Conservation (phyloP, 257 asterid genomes). For the Jasminum sambac region DNA sequence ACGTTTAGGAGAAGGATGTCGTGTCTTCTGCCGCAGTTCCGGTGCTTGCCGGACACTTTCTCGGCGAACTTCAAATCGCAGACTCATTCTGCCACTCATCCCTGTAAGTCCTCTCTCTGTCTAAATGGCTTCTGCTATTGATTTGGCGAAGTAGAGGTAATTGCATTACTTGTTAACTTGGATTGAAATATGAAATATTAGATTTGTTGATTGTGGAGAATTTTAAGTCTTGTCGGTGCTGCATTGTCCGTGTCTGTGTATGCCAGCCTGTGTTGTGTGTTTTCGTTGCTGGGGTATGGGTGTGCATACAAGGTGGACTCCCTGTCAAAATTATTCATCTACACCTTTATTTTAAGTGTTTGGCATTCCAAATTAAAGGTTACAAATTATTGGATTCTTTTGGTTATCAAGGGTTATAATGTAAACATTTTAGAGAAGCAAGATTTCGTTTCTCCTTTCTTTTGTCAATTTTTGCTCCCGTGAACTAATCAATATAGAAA, state of each 20-base stretch:
- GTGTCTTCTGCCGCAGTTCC: constrained; percentile 91
- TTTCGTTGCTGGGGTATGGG: not conserved
- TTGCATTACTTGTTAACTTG: constrained; percentile 12
- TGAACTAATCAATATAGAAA: constrained; percentile 1
- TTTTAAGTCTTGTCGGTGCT: constrained; percentile 20
- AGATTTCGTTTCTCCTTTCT: not conserved
- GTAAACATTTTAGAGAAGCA: constrained; percentile 9
- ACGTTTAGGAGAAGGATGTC: constrained; percentile 57
- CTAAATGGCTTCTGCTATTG: too few species aligned
- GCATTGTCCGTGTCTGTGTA: constrained; percentile 21
- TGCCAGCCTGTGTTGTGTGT: not conserved
- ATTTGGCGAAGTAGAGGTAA: not conserved
- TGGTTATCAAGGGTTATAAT: not conserved
- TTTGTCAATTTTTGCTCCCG: constrained; percentile 12
- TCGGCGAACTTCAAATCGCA: constrained; percentile 61
- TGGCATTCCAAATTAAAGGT: constrained; percentile 10
- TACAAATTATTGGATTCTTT: not conserved
- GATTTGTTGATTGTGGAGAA: constrained; percentile 16
- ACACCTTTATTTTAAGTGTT: not conserved
- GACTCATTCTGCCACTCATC: constrained; percentile 39
- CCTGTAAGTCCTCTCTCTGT: constrained; percentile 37
- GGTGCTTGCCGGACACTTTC: constrained; percentile 81
- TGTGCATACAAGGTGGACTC: not conserved
- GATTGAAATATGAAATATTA: not conserved
- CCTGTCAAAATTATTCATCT: constrained; percentile 7